Percentiles rank a stretch among this genome's conserved stretches.
Conservation (phyloP, 306 rosid species). For the Delonix regia region DNA sequence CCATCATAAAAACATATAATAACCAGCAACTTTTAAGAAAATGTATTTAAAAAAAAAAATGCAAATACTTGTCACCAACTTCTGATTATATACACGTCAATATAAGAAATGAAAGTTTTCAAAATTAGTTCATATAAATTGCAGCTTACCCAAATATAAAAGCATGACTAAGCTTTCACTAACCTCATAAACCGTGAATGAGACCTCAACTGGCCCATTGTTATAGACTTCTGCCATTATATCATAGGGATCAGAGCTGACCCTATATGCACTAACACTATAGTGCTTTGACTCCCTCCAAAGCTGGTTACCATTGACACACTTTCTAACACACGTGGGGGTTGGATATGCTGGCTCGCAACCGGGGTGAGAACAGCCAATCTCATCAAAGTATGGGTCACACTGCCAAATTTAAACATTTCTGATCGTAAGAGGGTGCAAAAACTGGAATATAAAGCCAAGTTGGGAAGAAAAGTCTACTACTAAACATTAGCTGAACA, state of each 20-base stretch:
- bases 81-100: neutral
- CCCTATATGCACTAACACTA: constrained; percentile 65
- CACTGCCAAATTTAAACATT: constrained; percentile 58
- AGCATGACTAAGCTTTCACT: constrained; percentile 33
- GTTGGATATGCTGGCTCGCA: constrained; percentile 88
- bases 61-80: neutral
- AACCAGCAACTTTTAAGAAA: neutral
- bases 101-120: neutral
- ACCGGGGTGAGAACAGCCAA: constrained; percentile 97
- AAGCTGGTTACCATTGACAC: constrained; percentile 65
- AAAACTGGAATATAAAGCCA: neutral
- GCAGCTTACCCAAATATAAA: constrained; percentile 25
- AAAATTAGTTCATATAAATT: constrained; percentile 17
- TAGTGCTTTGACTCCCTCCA: constrained; percentile 86
- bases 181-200: constrained; percentile 92
- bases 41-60: neutral
- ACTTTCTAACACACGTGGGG: constrained; percentile 76
- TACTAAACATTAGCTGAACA: neutral
- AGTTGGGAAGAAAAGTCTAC: constrained; percentile 8
- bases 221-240: constrained; percentile 89
- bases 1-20: neutral
- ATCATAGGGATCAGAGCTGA: constrained; percentile 60
- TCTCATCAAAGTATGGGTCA: constrained; percentile 91
- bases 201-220: constrained; percentile 96
- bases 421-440: constrained; percentile 3